These are phyloP conservation scores for Zygoascus meyerae DNA, from an alignment of 1,139 yeast species.

Conservation along the genomic window DNA sequence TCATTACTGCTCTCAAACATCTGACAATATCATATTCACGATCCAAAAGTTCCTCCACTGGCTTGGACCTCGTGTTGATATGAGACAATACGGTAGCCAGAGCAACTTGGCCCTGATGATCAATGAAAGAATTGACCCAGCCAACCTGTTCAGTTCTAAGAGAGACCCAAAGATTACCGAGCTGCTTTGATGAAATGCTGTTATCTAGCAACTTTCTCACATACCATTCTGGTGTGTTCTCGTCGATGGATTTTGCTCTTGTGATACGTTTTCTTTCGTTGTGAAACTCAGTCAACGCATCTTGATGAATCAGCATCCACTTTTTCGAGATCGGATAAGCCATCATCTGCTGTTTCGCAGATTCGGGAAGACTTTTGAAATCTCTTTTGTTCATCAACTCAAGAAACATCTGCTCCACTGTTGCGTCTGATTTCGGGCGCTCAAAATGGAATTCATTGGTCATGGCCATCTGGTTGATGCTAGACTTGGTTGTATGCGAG, in stretches of 20 bases:
- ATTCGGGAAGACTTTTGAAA: slow-evolving; percentile 69
- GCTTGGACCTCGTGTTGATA: slow-evolving; percentile 33
- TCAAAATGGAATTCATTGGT: slow-evolving; percentile 26
- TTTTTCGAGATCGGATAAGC: slow-evolving; percentile 72
- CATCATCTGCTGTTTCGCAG: slow-evolving; percentile 73
- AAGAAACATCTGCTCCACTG: slow-evolving; percentile 34
- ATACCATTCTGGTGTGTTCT: slow-evolving; percentile 66
- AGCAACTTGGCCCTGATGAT: slow-evolving; percentile 85
- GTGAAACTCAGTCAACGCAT: slow-evolving; percentile 70
- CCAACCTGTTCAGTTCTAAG: slow-evolving; percentile 84
- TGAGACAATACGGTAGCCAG: slow-evolving; percentile 55
- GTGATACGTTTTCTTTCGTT: slow-evolving; percentile 28
- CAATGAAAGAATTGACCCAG: slow-evolving; percentile 82
- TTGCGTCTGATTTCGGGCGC: slow-evolving; percentile 30
- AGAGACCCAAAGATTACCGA: slow-evolving; percentile 85
- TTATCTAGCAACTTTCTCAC: slow-evolving; percentile 70
- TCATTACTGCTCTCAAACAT: slow-evolving; percentile 58
- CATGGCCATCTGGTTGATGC: slow-evolving; percentile 15
- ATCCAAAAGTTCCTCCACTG: slow-evolving; percentile 42
- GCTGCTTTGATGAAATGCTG: slow-evolving; percentile 60
- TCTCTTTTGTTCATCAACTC: slow-evolving; percentile 60
- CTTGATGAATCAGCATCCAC: slow-evolving; percentile 90
- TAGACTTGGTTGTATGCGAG: slow-evolving; percentile 19
- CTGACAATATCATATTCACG: slow-evolving; percentile 55
- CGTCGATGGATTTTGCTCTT: slow-evolving; percentile 33